Conservation (phyloP, 495 filamentous ascomycete genomes). For the Penicillium waksmanii region DNA sequence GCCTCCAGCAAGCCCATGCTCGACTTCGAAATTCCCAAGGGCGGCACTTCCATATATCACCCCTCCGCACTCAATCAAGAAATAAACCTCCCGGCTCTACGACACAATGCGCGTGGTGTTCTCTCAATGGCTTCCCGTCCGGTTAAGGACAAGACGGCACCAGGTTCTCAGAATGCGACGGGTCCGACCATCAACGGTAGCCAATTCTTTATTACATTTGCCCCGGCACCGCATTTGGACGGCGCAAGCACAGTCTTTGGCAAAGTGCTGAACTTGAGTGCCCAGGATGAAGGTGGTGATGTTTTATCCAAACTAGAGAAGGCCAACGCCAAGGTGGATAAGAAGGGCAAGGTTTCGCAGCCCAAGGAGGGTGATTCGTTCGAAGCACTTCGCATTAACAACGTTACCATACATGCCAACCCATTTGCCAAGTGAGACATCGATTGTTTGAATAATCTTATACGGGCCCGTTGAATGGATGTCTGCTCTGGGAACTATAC, state of each 20-base stretch:
- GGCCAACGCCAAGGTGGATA: slow-evolving; percentile 83
- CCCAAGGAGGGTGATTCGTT: slow-evolving; percentile 53
- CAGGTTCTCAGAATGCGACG: slow-evolving; percentile 47
- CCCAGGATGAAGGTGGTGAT: slow-evolving; percentile 50
- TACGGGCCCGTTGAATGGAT: not conserved
- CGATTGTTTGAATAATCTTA: not conserved
- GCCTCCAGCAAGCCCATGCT: slow-evolving; percentile 43
- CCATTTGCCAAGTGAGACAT: slow-evolving; percentile 71
- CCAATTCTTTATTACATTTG: slow-evolving; percentile 92
- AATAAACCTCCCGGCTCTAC: slow-evolving; percentile 75
- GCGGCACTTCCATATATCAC: slow-evolving; percentile 84
- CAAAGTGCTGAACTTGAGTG: slow-evolving; percentile 61
- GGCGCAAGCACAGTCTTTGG: slow-evolving; percentile 95
- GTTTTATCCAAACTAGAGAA: slow-evolving; percentile 66
- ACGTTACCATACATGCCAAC: slow-evolving; percentile 90
- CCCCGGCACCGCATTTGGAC: slow-evolving; percentile 86
- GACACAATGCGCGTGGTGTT: slow-evolving; percentile 85
- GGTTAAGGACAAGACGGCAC: slow-evolving; percentile 58
- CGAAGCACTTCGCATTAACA: slow-evolving; percentile 67
- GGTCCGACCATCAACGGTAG: slow-evolving; percentile 83
- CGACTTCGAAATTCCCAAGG: slow-evolving; percentile 65
- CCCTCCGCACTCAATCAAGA: slow-evolving; percentile 83
- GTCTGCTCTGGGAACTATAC: not conserved
- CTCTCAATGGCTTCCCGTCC: slow-evolving; percentile 89
- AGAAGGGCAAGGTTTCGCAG: slow-evolving; percentile 76